Evolutionary conservation across 257 asterid species (phyloP), one percentile per base, ranked within the genome.

Genomic region (Verbena officinalis): DNA sequence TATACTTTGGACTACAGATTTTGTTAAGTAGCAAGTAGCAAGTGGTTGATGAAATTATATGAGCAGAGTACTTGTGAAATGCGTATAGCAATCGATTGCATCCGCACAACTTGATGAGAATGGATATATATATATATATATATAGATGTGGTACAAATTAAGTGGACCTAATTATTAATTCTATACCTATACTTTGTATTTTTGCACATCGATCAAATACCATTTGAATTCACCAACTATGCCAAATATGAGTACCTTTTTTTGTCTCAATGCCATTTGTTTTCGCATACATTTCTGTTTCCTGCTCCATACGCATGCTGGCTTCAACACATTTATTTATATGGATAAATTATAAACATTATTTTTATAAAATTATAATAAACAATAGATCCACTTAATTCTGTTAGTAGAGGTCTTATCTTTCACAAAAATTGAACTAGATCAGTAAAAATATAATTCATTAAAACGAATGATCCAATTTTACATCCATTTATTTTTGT

Each of bases 11-110:
- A 23, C 3, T 23, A 16, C 52, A 15, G 23, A 40, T 7, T 23
- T 59, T 38, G 13, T 19, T 21, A n/a, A n/a, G n/a, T n/a, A n/a
- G n/a, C n/a, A n/a, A n/a, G n/a, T n/a, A n/a, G n/a, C n/a, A 49
- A 51, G 57, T 59, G 50, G 65, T 20, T 59, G 65, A 59, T 59
- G 65, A 42, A 60, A 24, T 27, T 27, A 27, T 27, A 42, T n/a
- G 22, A 21, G 52, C 52, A 42, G 31, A 59, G 55, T 30, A 4
- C 23, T 39, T 24, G 16, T 24, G 24, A 60, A 20, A 60, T 60
- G 42, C 43, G 54, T 44, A 42, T 34, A 15, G 66, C 55, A 60
- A 43, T 60, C 66, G 42, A 60, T 60, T 60, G 52, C 40, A n/a
- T 9, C n/a, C 24, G 53, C 42, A 27, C 66, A 60, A 60, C 42